Conservation (phyloP, 345 rosid species). For the Firmiana major region DNA sequence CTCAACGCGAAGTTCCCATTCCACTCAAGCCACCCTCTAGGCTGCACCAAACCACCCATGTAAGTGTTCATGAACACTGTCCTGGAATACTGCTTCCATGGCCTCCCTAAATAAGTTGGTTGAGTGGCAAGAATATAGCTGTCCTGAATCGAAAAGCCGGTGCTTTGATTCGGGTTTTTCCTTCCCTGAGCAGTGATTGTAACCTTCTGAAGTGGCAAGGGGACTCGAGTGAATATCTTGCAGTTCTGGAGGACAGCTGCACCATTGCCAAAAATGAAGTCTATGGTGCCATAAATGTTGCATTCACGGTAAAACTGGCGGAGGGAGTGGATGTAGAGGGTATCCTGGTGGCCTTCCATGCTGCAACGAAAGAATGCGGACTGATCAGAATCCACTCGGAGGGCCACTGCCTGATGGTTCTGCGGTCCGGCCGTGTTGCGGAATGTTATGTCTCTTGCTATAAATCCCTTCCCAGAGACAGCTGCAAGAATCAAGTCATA, state of each 20-base stretch:
- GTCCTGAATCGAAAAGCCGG: slow-evolving; percentile 72
- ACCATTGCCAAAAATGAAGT: slow-evolving; percentile 92
- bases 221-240: slow-evolving; percentile 54
- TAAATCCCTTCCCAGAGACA: slow-evolving; percentile 84
- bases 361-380: slow-evolving; percentile 78
- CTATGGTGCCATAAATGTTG: slow-evolving; percentile 69
- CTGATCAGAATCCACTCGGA: slow-evolving; percentile 74
- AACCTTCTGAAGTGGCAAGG: slow-evolving; percentile 66
- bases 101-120: slow-evolving; percentile 81
- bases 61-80: slow-evolving; percentile 75
- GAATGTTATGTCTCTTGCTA: slow-evolving; percentile 80
- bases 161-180: slow-evolving; percentile 57
- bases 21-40: slow-evolving; percentile 92
- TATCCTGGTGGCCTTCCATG: slow-evolving; percentile 81
- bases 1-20: slow-evolving; percentile 53
- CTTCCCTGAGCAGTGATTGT: slow-evolving; percentile 85
- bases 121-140: slow-evolving; percentile 56
- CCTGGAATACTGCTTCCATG: slow-evolving; percentile 85
- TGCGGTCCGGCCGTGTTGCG: slow-evolving; percentile 74
- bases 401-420: slow-evolving; percentile 78
- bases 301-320: slow-evolving; percentile 89
- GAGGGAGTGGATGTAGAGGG: slow-evolving; percentile 77
- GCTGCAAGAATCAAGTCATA: slow-evolving; percentile 35
- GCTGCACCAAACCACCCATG: slow-evolving; percentile 60
- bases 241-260: slow-evolving; percentile 79